Conservation (phyloP, 768 basidiomycete species). For the Hypholoma fasciculare region DNA sequence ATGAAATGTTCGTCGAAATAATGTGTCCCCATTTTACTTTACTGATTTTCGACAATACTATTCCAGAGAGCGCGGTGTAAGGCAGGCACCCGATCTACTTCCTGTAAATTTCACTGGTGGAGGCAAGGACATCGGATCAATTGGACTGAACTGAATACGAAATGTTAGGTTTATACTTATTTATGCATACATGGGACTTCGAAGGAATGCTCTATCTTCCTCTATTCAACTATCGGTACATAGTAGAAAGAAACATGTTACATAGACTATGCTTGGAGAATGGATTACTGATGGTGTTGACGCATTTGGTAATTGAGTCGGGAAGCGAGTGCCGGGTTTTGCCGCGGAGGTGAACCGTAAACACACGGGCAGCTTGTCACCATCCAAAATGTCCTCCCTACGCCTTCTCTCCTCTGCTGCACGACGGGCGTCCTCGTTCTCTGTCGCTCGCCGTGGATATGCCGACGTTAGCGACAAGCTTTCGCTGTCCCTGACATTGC, state of each 20-base stretch:
- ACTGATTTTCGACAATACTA: background rate
- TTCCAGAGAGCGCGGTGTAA: constrained; percentile 67
- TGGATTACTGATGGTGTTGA: background rate
- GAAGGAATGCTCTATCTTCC: background rate
- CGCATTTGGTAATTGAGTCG: constrained; percentile 2
- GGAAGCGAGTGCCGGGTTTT: constrained; percentile 14
- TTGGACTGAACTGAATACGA: constrained; percentile 24
- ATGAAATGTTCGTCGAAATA: constrained; percentile 75
- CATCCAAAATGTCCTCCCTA: constrained; percentile 68
- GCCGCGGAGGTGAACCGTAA: constrained; percentile 36
- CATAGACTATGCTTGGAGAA: background rate
- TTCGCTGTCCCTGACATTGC: constrained; percentile 89
- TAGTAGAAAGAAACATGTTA: background rate
- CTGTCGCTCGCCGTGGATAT: constrained; percentile 76
- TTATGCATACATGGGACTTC: background rate
- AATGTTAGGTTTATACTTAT: background rate
- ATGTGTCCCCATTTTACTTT: background rate
- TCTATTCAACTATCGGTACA: background rate
- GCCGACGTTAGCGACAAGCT: constrained; percentile 92
- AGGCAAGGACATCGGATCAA: constrained; percentile 44
- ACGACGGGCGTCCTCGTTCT: constrained; percentile 55
- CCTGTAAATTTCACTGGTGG: constrained; percentile 59
- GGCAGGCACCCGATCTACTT: constrained; percentile 59
- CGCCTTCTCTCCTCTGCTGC: constrained; percentile 67
- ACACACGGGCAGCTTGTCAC: constrained; percentile 36